These are phyloP conservation scores for Intubia oerlemansii DNA, from an alignment of 2,329 filamentous ascomycete genomes.

Conservation along the genomic window DNA sequence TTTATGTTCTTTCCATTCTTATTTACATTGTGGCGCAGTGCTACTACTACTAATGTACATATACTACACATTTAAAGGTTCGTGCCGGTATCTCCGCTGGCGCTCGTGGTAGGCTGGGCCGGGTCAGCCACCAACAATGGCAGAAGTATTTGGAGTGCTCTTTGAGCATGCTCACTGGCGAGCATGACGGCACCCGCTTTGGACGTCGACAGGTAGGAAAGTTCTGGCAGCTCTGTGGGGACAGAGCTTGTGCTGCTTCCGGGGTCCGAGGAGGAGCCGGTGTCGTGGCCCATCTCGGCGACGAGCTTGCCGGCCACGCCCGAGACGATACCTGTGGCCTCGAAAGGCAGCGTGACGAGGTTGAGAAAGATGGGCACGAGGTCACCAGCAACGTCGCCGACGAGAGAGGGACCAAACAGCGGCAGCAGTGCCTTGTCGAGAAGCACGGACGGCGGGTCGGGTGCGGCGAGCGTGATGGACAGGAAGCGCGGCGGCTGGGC, in stretches of 20 bases:
- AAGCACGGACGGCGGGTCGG: conserved; percentile 53
- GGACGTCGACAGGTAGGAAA: conserved; percentile 81
- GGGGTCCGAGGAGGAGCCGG: no score
- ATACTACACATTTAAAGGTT: no score
- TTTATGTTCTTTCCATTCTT: no score
- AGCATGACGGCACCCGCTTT: conserved; percentile 79
- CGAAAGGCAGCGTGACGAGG: conserved; percentile 56
- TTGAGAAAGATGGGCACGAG: conserved; percentile 79
- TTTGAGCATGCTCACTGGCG: conserved; percentile 48
- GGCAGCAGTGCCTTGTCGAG: conserved; percentile 45
- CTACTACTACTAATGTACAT: no score
- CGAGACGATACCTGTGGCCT: conserved; percentile 87
- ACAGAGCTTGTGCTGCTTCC: no score
- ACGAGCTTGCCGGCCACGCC: conserved; percentile 73
- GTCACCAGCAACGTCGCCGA: conserved; percentile 51
- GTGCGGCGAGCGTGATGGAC: conserved; percentile 50
- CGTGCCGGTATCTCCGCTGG: no score
- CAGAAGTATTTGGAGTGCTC: conserved; percentile 49
- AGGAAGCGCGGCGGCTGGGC: conserved; percentile 41
- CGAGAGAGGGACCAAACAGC: conserved; percentile 49
- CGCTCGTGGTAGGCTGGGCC: no score
- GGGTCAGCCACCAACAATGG: no score
- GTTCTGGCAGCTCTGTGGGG: conserved; percentile 44
- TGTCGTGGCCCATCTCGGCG: conserved; percentile 41
- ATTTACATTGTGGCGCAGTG: no score